Conservation (phyloP, 306 rosid genomes). For the Potentilla sterilis region DNA sequence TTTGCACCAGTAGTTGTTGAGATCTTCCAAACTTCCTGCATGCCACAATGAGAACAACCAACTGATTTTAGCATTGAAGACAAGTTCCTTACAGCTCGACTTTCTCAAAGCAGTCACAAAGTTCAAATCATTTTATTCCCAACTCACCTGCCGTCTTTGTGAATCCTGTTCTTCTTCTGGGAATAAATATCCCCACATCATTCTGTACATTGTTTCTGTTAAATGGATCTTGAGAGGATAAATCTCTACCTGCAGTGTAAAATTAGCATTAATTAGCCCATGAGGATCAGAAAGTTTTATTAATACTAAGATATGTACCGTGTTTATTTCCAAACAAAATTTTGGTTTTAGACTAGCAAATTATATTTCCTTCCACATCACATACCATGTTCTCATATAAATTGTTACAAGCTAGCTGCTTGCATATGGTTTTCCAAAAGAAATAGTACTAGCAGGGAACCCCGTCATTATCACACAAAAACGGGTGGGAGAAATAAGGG, state of each 20-base stretch:
- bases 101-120: constrained; percentile 11
- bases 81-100: constrained; percentile 18
- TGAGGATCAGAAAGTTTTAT: background rate
- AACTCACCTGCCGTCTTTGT: constrained; percentile 88
- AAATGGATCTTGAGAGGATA: constrained; percentile 97
- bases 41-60: constrained; percentile 22
- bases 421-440: background rate
- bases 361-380: background rate
- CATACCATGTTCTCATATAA: background rate
- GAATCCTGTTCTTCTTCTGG: constrained; percentile 99
- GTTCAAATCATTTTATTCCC: constrained; percentile 21
- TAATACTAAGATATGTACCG: background rate
- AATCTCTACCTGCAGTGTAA: constrained; percentile 67
- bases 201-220: constrained; percentile 92
- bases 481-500: background rate
- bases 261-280: constrained; percentile 17
- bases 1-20: constrained; percentile 92
- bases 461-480: background rate
- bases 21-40: constrained; percentile 97
- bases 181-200: constrained; percentile 98
- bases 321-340: background rate
- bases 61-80: constrained; percentile 17
- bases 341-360: background rate
- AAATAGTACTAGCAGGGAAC: background rate
- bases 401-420: background rate